These are phyloP conservation scores for Aspergillus ellipticus DNA, from an alignment of 495 filamentous ascomycete genomes.

Conservation along the genomic window DNA sequence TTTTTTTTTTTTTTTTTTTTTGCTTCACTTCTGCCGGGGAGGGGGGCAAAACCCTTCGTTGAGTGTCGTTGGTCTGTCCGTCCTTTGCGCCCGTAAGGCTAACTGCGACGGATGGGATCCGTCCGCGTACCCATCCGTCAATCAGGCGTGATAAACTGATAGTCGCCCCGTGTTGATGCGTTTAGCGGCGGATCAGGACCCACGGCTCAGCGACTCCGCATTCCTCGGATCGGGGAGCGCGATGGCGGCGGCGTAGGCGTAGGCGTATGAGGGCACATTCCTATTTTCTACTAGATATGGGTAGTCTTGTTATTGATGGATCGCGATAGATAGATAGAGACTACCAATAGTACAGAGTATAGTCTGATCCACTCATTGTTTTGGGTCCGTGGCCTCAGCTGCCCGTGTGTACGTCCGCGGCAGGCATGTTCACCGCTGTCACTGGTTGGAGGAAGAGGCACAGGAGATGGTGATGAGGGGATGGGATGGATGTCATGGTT, in stretches of 20 bases:
- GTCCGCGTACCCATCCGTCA: slow-evolving; percentile 16
- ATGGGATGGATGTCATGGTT: not conserved
- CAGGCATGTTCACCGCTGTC: not conserved
- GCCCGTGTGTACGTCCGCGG: not conserved
- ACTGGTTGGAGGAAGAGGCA: slow-evolving; percentile 8
- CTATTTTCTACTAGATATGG: too few relatives aligned
- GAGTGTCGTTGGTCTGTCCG: not conserved
- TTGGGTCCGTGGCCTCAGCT: slow-evolving; percentile 17
- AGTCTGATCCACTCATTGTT: not conserved
- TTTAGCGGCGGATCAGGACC: slow-evolving; percentile 27
- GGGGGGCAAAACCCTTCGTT: not conserved
- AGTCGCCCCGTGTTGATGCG: slow-evolving; percentile 5
- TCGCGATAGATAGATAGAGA: not conserved
- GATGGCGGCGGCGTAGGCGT: too few relatives aligned
- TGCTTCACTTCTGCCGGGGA: not conserved
- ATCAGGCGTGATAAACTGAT: slow-evolving; percentile 9
- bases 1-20: too few relatives aligned
- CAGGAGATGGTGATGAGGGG: too few relatives aligned
- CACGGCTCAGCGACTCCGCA: slow-evolving; percentile 23
- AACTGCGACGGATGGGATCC: slow-evolving; percentile 13
- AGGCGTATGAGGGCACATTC: too few relatives aligned
- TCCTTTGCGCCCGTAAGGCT: not conserved
- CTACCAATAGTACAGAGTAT: not conserved
- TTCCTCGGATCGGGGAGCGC: not conserved
- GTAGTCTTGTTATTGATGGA: not conserved